Evolutionary conservation across 106 monocot genomes (phyloP), one percentile per base, ranked within the genome.

Genomic region (Hemerocallis citrina): DNA sequence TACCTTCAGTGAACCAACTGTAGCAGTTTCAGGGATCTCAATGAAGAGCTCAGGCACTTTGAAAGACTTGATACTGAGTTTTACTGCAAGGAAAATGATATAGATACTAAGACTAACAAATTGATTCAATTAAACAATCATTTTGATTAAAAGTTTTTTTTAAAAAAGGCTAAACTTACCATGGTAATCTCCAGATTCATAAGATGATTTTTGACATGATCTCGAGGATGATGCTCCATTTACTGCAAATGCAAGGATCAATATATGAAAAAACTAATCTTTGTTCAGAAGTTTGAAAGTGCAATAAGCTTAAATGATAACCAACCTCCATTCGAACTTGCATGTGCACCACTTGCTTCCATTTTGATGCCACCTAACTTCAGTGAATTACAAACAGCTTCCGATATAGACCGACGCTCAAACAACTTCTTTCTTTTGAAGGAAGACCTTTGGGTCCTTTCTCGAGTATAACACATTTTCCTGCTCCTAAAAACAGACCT

Each of bases 1-100:
- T 4, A 85, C 92, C 84, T 92, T 92, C 37, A 93, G 62, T 12
- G 81, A 79, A 23, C 79, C 88, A 67, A 93, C 79, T 45, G 93
- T 93, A 25, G 88, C 81, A 21, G 68, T 79, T 79, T 88, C 88
- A 63, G 93, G 84, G 13, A 88, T 74, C 59, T 93, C 93, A 51
- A 93, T 74, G 10, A 74, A 76, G 24, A 93, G 81, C 60, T 93
- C 88, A 43, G 93, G 93, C 38, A 93, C 74, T 63, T 73, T 74
- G 63, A 93, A 81, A 23, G 88, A 88, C 49, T 85, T 88, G 52
- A 93, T 88, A 28, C 74, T 76, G 21, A 88, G 68, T 70, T 85
- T 88, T 19, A 93, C 88, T 81, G 81, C 38, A 32, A 45, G 54
- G 50, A 55, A 55, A 17, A 4, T 0, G 1, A 5, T 15, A 46